A percentile compares a stretch with the other conserved stretches of the same genome.
Evolutionary conservation across 352 stramenopile species (phyloP).

Genomic region (Globisporangium splendens): DNA sequence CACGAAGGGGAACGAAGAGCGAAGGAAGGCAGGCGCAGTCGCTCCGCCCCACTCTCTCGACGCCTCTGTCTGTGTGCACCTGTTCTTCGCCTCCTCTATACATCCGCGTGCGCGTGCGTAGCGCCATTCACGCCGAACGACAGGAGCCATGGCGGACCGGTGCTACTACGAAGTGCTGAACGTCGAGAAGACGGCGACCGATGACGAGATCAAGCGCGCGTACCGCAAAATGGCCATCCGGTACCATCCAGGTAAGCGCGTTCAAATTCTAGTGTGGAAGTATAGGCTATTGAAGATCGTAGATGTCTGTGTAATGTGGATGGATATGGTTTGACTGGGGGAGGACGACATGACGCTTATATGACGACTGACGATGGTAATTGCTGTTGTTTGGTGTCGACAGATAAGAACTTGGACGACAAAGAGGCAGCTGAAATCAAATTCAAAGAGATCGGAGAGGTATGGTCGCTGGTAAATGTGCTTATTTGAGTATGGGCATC

Average conservation of each 20-base stretch:
- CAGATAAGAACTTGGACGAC: slow-evolving; percentile 89
- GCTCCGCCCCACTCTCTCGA: no score
- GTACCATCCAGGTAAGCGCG: slow-evolving; percentile 78
- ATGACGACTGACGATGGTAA: no score
- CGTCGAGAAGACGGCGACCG: slow-evolving; percentile 64
- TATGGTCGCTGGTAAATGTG: slow-evolving; percentile 12
- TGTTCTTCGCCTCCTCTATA: background rate
- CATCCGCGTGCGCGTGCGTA: background rate
- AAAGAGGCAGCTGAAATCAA: slow-evolving; percentile 85
- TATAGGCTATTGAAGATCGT: background rate
- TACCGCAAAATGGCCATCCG: slow-evolving; percentile 88
- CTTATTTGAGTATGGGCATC: background rate
- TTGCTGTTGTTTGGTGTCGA: background rate
- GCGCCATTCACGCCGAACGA: background rate
- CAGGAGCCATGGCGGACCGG: slow-evolving; percentile 38
- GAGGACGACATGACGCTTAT: no score
- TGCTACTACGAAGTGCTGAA: slow-evolving; percentile 74
- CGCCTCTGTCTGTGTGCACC: background rate
- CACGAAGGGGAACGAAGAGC: no score
- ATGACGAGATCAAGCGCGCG: slow-evolving; percentile 79
- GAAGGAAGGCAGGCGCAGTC: no score
- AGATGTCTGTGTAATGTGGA: no score
- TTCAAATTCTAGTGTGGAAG: background rate
- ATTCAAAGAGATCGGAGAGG: slow-evolving; percentile 88
- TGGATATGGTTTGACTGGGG: no score